Base-by-base conservation (phyloP, 495 filamentous ascomycete genomes). In the Aspergillus affinis region DNA sequence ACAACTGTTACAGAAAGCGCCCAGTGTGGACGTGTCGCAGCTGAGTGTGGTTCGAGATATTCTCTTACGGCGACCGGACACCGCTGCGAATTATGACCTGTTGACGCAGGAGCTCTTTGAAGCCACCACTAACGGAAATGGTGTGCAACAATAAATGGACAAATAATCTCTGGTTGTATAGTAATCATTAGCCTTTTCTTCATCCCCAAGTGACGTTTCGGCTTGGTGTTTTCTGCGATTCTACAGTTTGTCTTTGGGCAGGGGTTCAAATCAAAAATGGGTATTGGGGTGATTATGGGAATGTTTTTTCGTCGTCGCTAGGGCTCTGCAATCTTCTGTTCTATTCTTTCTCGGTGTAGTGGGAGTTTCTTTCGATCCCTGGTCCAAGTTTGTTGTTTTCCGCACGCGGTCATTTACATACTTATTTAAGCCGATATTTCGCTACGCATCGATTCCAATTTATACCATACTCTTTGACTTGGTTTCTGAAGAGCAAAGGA, bases 1-100 rank as follows among this genome's bases (percentile, higher is more conserved):
- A n/a, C 85, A 90, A 63, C 72, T 91, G 7, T 75, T 92, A 17
- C 82, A 84, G 12, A 84, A 89, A 54, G 86, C 85, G 2, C 84
- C 83, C 6, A 79, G 79, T 19, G 87, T 87, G 75, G 76, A 84
- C 32, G 75, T 80, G 15, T 71, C 73, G 4, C 88, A 92, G 67
- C 85, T 90, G 76, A 77, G 79, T 27, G 77, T 90, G 12, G 81
- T 92, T 57, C 78, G 79, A 44, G 78, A 80, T 51, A 84, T 88
- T 21, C 75, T 87, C 10, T 73, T 75, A 51, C 75, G 76, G 0
- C 82, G 88, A 48, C 82, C 81, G 1, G 69, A 73, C 3, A 73
- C 77, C 12, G 76, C 73, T 4, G 58, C 65, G 19, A 68, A 75
- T 57, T 78, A 78, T 51, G 61, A 70, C 7, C 44, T 68, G 21